These are phyloP conservation scores for Colletotrichum sp. DNA, from an alignment of 2,329 filamentous ascomycete genomes.

Conservation along the genomic window DNA sequence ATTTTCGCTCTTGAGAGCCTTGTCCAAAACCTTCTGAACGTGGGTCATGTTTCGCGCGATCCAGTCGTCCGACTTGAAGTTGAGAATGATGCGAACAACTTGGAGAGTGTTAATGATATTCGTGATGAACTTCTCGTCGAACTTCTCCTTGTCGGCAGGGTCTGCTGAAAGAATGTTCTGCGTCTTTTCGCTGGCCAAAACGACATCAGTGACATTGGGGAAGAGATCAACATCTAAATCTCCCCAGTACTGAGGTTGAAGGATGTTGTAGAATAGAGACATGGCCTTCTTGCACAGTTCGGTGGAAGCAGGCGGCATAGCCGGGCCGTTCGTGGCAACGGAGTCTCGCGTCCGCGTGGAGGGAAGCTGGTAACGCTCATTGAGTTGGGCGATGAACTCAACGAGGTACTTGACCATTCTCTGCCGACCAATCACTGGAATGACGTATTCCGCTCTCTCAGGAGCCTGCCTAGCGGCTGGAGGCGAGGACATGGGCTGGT, in stretches of 20 bases:
- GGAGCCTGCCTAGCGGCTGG: conserved; percentile 52
- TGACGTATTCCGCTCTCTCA: conserved; percentile 70
- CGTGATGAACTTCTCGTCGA: conserved; percentile 83
- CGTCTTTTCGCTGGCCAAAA: conserved; percentile 83
- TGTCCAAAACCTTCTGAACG: conserved; percentile 89
- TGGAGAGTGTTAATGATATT: conserved; percentile 94
- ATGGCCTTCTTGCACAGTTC: conserved; percentile 90
- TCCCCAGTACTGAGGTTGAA: conserved; percentile 89
- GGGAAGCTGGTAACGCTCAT: conserved; percentile 82
- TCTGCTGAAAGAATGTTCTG: conserved; percentile 63
- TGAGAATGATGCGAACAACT: conserved; percentile 87
- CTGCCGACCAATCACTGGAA: conserved; percentile 70
- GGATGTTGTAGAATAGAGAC: conserved; percentile 78
- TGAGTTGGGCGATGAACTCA: conserved; percentile 89
- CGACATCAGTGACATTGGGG: conserved; percentile 85
- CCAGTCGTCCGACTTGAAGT: conserved; percentile 90
- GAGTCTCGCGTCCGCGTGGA: conserved; percentile 70
- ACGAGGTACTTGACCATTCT: conserved; percentile 95
- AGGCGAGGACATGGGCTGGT: conserved; percentile 58
- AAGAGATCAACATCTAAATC: conserved; percentile 93
- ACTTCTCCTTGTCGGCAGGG: conserved; percentile 70
- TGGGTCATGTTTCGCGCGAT: conserved; percentile 77
- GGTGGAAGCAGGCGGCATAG: conserved; percentile 60
- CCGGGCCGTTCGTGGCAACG: conserved; percentile 45
- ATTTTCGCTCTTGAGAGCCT: conserved; percentile 85